Evolutionary conservation across 805 yeast species (phyloP), one percentile per base, ranked within the genome.

Genomic region (Teunomyces tritomae): DNA sequence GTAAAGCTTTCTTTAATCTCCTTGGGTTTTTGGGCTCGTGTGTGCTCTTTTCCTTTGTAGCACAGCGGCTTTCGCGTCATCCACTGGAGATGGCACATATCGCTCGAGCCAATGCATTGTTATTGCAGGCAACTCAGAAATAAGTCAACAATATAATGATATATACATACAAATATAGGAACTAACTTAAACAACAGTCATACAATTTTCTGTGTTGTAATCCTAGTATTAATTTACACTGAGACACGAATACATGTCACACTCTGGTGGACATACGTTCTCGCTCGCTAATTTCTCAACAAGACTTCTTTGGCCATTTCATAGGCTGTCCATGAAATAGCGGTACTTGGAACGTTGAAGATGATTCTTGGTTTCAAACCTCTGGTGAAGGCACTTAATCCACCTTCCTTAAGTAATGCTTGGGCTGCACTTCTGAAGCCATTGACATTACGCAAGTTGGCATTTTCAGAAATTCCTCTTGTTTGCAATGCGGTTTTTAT

Each of bases 301-400:
- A 84, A 67, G 54, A 85, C 76, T 55, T 81, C 84, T 69, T 92
- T 92, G 39, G 97, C 97, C 92, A 91, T 88, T 66, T 92, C 99
- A 67, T 92, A 92, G 26, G 96, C 89, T 1, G 98, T 92, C 98
- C 98, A 92, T 54, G 96, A 84, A 52, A 92, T 90, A 16, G 98
- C 98, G 7, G 98, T 92, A 40, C 95, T 84, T 17, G 99, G 99
- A 64, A 92, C 90, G 66, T 90, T 90, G 55, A 94, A 87, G 28
- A 92, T 83, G 47, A 94, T 83, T 67, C 99, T 82, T 40, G 99
- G 97, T 60, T 85, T 83, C 59, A 89, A 74, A 14, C 99, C 99
- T 56, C 96, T 78, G 59, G 78, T 63, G 64, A 94, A 94, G 0
- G 96, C 94, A 14, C 57, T 54, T 53, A 74, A 59, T 5, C 91